Conservation (phyloP, 1,284 basidiomycete species). For the Ceratobasidium sp. region DNA sequence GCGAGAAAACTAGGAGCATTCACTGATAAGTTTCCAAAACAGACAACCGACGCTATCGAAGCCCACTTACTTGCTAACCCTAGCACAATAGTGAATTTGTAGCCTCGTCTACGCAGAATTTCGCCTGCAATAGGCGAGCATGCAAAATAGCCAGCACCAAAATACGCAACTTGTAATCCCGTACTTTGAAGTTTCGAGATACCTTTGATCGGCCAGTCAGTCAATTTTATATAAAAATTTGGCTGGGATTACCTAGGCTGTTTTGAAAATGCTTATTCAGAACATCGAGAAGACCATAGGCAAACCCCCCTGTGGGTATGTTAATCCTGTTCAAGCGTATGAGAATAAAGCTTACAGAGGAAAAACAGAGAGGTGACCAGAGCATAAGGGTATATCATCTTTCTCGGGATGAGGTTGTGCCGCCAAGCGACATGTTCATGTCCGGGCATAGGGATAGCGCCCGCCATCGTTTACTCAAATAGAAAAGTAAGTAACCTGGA, state of each 20-base stretch:
- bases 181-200: slow-evolving; percentile 85
- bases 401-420: slow-evolving; percentile 14
- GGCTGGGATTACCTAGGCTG: slow-evolving; percentile 74
- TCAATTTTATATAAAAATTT: too few species aligned
- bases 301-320: slow-evolving; percentile 23
- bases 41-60: slow-evolving; percentile 15
- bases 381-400: slow-evolving; percentile 60
- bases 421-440: slow-evolving; percentile 15
- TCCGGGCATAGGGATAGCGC: slow-evolving; percentile 26
- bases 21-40: slow-evolving; percentile 85
- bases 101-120: slow-evolving; percentile 58
- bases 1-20: slow-evolving; percentile 58
- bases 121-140: slow-evolving; percentile 65
- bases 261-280: slow-evolving; percentile 82
- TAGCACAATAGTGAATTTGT: slow-evolving; percentile 52
- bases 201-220: too few species aligned
- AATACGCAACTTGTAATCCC: slow-evolving; percentile 85
- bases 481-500: too few species aligned
- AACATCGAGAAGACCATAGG: slow-evolving; percentile 72
- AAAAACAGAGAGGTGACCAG: slow-evolving; percentile 83
- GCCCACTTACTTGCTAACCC: slow-evolving; percentile 34
- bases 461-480: slow-evolving; percentile 33
- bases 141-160: slow-evolving; percentile 69
- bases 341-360: slow-evolving; percentile 61
- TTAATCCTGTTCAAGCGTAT: background rate